These are phyloP conservation scores for Ophiostoma sp. DNA, from an alignment of 2,329 filamentous ascomycete genomes.

Conservation along the genomic window DNA sequence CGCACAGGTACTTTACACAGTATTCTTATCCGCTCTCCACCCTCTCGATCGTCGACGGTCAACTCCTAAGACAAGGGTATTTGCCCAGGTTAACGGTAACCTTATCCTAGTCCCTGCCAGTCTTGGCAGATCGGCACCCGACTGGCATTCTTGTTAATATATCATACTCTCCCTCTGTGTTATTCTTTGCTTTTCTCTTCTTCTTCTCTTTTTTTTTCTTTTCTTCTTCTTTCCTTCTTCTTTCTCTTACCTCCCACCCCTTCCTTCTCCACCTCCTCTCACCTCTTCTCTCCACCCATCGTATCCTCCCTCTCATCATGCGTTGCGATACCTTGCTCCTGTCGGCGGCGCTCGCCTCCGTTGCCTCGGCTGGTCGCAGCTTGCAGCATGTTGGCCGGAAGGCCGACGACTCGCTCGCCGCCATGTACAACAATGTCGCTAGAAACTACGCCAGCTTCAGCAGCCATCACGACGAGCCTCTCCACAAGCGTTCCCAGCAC, in stretches of 20 bases:
- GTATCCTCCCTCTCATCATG: slow-evolving; percentile 17
- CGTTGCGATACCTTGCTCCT: slow-evolving; percentile 20
- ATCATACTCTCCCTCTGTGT: background rate
- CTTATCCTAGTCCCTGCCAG: background rate
- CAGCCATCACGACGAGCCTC: background rate
- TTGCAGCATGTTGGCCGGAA: slow-evolving; percentile 24
- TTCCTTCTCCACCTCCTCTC: background rate
- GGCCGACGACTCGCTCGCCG: background rate
- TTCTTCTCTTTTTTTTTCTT: background rate
- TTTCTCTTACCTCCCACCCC: background rate
- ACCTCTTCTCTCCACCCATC: no score
- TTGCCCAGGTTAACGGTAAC: slow-evolving; percentile 1
- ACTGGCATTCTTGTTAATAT: background rate
- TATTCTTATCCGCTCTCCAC: background rate
- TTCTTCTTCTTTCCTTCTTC: background rate
- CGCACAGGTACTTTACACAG: background rate
- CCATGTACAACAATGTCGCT: background rate
- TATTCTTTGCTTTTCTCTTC: background rate
- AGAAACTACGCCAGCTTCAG: background rate
- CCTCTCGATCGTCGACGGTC: background rate
- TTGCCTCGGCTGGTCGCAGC: slow-evolving; percentile 22
- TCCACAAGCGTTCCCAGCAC: background rate
- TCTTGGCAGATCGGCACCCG: background rate
- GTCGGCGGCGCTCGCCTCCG: slow-evolving; percentile 16
- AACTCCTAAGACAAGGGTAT: background rate